phyloP scores from a whole-genome alignment of 805 yeast species.

The Torulaspora delbrueckii region DNA sequence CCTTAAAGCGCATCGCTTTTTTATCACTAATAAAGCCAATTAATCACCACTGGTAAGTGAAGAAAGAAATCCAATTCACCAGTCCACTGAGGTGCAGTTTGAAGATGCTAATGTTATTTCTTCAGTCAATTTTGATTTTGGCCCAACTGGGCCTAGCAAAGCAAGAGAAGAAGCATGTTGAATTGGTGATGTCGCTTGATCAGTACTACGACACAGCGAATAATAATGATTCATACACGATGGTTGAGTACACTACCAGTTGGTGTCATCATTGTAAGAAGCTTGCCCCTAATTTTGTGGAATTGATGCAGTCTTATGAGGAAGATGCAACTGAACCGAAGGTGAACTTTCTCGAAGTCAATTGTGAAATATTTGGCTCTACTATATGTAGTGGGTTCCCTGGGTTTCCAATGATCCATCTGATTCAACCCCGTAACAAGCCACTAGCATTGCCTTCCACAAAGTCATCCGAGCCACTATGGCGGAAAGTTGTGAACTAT shows the following conservation, averaged over 20 bases:
- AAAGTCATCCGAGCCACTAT: slow-evolving; percentile 5
- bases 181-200: slow-evolving; percentile 21
- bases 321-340: slow-evolving; percentile 9
- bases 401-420: slow-evolving; percentile 62
- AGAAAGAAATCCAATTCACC: neutral
- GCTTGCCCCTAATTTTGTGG: slow-evolving; percentile 51
- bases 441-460: slow-evolving; percentile 7
- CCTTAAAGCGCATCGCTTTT: slow-evolving; percentile 1
- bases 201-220: slow-evolving; percentile 30
- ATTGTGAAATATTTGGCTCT: slow-evolving; percentile 34
- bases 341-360: slow-evolving; percentile 31
- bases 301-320: slow-evolving; percentile 40
- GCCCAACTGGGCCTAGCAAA: neutral
- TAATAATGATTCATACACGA: slow-evolving; percentile 26
- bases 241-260: slow-evolving; percentile 48
- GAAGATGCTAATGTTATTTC: neutral
- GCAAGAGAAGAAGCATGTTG: slow-evolving; percentile 7
- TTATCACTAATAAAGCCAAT: neutral
- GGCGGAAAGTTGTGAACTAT: slow-evolving; percentile 11
- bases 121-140: neutral
- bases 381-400: slow-evolving; percentile 33
- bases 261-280: slow-evolving; percentile 71
- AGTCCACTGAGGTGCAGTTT: neutral
- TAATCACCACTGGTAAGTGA: neutral
- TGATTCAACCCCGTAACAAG: slow-evolving; percentile 47